phyloP scores from a whole-genome alignment of 1,139 yeast genomes.

The Kurtzmaniella quercitrusa region DNA sequence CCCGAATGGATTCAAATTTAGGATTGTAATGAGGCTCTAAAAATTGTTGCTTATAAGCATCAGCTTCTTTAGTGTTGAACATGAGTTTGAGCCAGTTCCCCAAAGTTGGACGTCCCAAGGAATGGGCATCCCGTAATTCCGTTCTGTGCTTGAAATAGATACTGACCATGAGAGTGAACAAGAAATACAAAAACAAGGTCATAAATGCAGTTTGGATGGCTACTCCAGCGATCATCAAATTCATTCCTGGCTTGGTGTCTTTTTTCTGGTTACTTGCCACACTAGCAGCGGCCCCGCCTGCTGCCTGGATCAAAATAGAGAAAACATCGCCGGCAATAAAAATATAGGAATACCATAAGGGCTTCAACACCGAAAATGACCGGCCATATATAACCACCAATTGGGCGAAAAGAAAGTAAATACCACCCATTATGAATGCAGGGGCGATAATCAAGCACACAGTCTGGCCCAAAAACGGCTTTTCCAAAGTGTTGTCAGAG shows the following conservation, averaged over 20 bases:
- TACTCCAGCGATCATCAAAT: slow-evolving; percentile 80
- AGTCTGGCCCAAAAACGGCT: slow-evolving; percentile 60
- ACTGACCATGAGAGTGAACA: slow-evolving; percentile 49
- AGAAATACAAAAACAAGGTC: slow-evolving; percentile 56
- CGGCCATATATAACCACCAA: slow-evolving; percentile 67
- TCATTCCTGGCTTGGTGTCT: slow-evolving; percentile 51
- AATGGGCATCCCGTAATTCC: slow-evolving; percentile 15
- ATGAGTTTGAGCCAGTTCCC: slow-evolving; percentile 27
- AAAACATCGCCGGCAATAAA: slow-evolving; percentile 66
- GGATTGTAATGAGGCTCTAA: slow-evolving; percentile 37
- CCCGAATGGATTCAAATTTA: slow-evolving; percentile 38
- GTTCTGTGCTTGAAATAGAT: slow-evolving; percentile 33
- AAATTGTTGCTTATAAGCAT: slow-evolving; percentile 17
- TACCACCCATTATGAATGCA: slow-evolving; percentile 85
- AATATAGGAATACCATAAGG: slow-evolving; percentile 70
- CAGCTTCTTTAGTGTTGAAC: slow-evolving; percentile 21
- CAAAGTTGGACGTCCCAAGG: slow-evolving; percentile 20
- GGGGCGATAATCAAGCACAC: slow-evolving; percentile 78
- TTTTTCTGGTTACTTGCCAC: slow-evolving; percentile 37
- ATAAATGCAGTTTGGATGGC: slow-evolving; percentile 75
- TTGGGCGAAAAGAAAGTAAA: slow-evolving; percentile 75
- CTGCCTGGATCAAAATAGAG: slow-evolving; percentile 72
- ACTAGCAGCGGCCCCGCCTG: slow-evolving; percentile 79
- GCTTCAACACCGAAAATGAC: slow-evolving; percentile 56
- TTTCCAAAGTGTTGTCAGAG: slow-evolving; percentile 33